Conservation (phyloP, 2,329 filamentous ascomycete species). For the Penicillium italicum region DNA sequence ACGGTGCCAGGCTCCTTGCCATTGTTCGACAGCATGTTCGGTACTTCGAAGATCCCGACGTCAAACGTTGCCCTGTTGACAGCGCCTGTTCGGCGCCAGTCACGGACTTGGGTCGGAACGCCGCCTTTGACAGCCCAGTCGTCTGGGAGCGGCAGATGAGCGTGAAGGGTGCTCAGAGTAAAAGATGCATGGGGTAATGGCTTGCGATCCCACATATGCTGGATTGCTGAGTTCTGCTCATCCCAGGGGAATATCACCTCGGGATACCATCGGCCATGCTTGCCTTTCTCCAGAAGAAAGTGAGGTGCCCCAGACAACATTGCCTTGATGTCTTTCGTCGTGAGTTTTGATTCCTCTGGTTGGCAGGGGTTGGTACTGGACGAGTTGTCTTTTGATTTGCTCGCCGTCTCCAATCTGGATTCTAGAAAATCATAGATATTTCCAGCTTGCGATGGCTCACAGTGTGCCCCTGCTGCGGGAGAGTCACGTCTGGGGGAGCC, state of each 20-base stretch:
- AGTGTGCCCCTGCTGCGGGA: slow-evolving; percentile 8
- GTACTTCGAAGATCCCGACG: slow-evolving; percentile 46
- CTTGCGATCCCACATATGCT: slow-evolving; percentile 41
- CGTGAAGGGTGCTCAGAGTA: slow-evolving; percentile 43
- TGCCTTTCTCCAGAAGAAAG: slow-evolving; percentile 45
- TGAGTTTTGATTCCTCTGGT: slow-evolving; percentile 16
- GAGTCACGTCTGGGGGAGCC: slow-evolving; percentile 7
- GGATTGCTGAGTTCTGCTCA: slow-evolving; percentile 37
- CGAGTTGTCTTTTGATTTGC: background rate
- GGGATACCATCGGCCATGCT: slow-evolving; percentile 40
- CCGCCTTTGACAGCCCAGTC: slow-evolving; percentile 31
- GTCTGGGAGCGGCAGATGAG: slow-evolving; percentile 43
- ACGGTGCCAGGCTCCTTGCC: slow-evolving; percentile 47
- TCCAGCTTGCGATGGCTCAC: slow-evolving; percentile 27
- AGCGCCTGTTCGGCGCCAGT: slow-evolving; percentile 25
- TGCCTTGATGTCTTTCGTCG: slow-evolving; percentile 38
- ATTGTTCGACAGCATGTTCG: slow-evolving; percentile 48
- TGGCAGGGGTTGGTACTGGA: background rate
- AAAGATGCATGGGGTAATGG: slow-evolving; percentile 42
- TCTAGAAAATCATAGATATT: slow-evolving; percentile 30
- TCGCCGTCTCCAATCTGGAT: slow-evolving; percentile 16
- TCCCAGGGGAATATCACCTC: slow-evolving; percentile 47
- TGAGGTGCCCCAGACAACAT: slow-evolving; percentile 45
- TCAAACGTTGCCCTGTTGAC: slow-evolving; percentile 42
- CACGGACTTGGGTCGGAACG: slow-evolving; percentile 23